Base-by-base conservation (phyloP, 805 yeast species). In the Metschnikowia chrysomelidarum region DNA sequence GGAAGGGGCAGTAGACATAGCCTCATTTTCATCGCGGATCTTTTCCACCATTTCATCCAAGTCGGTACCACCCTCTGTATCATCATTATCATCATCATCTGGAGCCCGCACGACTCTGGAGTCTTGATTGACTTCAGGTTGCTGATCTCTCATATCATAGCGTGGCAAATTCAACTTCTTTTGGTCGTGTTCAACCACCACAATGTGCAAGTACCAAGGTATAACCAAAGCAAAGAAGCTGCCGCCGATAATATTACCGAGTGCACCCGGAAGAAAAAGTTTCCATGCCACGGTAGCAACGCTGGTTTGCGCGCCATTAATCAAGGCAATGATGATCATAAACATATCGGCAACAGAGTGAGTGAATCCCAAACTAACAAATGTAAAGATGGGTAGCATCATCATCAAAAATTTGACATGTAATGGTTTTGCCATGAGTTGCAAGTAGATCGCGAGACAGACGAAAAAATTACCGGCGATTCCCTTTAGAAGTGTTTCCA, bases 301-400 rank as follows among this genome's bases (percentile, higher is more conserved):
- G 0, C 81, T 64, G 7, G 80, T 62, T 2, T 76, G 71, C 1
- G 86, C 83, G 11, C 80, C 76, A 56, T 82, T 82, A 30, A 84
- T 67, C 53, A 83, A 59, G 0, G 86, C 94, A 44, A 78, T 74
- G 7, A 80, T 76, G 4, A 81, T 54, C 35, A 82, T 46, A 46
- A 68, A 80, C 93, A 86, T 83, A 55, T 86, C 95, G 1, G 94
- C 95, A 7, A 86, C 87, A 1, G 78, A 77, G 53, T 86, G 94
- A 2, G 86, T 78, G 58, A 78, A 86, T 0, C 94, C 93, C 67
- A 80, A 66, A 1, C 80, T 50, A n/a, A 83, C 93, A 57, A 86
- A 83, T 0, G 89, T 78, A 57, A 83, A 82, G 11, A 85, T 69
- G 1, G 95, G 95, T 14, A 84, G 53, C 11, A 68, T 51, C 64